Evolutionary conservation across 441 rosid genomes (phyloP).

Genomic region (Arabidopsis lyrata): DNA sequence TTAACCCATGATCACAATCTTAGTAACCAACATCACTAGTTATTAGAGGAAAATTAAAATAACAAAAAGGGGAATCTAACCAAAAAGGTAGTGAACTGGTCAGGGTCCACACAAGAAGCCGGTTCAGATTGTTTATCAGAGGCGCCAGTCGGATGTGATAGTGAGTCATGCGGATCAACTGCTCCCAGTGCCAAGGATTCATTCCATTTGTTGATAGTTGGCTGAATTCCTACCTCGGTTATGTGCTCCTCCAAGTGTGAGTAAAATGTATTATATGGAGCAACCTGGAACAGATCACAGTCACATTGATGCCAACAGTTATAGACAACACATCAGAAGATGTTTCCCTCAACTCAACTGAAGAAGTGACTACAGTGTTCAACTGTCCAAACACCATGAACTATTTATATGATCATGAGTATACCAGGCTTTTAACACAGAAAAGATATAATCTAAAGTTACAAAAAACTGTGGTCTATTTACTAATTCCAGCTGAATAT

Average conservation of each 20-base stretch:
- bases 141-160: slow-evolving; percentile 96
- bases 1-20: not conserved
- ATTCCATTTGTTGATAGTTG: slow-evolving; percentile 89
- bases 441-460: slow-evolving; percentile 2
- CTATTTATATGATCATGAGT: slow-evolving; percentile 15
- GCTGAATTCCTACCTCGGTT: slow-evolving; percentile 79
- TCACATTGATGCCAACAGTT: slow-evolving; percentile 15
- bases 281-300: slow-evolving; percentile 66
- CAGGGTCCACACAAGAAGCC: slow-evolving; percentile 81
- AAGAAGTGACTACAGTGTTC: slow-evolving; percentile 23
- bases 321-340: slow-evolving; percentile 2
- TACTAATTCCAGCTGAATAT: not conserved
- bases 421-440: slow-evolving; percentile 13
- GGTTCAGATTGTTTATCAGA: slow-evolving; percentile 93
- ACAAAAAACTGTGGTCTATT: not conserved
- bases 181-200: slow-evolving; percentile 86
- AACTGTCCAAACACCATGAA: slow-evolving; percentile 20
- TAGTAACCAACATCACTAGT: slow-evolving; percentile 12
- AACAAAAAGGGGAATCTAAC: slow-evolving; percentile 49
- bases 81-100: slow-evolving; percentile 91
- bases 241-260: slow-evolving; percentile 92
- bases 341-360: slow-evolving; percentile 8
- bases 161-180: slow-evolving; percentile 95
- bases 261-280: slow-evolving; percentile 96
- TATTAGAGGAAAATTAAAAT: not conserved